Conservation (phyloP, 2,329 filamentous ascomycete genomes). For the Neonectria ditissima region DNA sequence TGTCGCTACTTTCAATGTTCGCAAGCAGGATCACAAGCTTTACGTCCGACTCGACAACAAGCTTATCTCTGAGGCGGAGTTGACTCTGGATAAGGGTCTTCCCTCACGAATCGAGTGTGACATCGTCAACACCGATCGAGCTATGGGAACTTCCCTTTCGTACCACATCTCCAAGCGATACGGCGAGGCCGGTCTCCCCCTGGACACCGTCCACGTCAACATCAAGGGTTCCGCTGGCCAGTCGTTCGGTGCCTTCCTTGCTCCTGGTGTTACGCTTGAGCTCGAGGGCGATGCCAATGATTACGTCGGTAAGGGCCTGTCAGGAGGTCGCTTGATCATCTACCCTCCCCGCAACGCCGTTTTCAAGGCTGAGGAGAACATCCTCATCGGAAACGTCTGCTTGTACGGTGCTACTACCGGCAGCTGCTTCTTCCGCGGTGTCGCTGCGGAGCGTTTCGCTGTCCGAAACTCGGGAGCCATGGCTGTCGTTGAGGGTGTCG, state of each 20-base stretch:
- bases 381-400: conserved; percentile 93
- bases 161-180: conserved; percentile 96
- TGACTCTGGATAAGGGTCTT: conserved; percentile 93
- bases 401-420: conserved; percentile 93
- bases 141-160: conserved; percentile 91
- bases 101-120: conserved; percentile 95
- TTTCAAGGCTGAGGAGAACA: conserved; percentile 96
- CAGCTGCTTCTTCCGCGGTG: conserved; percentile 95
- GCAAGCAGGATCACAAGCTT: conserved; percentile 96
- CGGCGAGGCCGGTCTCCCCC: conserved; percentile 87
- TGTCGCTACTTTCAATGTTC: conserved; percentile 96
- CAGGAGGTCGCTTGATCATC: conserved; percentile 90
- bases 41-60: conserved; percentile 97
- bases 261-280: conserved; percentile 92
- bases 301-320: conserved; percentile 96
- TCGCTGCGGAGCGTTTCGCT: conserved; percentile 95
- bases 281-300: conserved; percentile 97
- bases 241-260: conserved; percentile 94
- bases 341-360: conserved; percentile 91
- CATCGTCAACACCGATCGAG: conserved; percentile 95
- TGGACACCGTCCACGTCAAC: conserved; percentile 95
- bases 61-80: conserved; percentile 93
- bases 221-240: conserved; percentile 97
- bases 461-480: conserved; percentile 96
- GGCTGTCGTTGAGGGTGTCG: conserved; percentile 95